Conservation (phyloP, 2,329 filamentous ascomycete genomes). For the Aureobasidium sp. region DNA sequence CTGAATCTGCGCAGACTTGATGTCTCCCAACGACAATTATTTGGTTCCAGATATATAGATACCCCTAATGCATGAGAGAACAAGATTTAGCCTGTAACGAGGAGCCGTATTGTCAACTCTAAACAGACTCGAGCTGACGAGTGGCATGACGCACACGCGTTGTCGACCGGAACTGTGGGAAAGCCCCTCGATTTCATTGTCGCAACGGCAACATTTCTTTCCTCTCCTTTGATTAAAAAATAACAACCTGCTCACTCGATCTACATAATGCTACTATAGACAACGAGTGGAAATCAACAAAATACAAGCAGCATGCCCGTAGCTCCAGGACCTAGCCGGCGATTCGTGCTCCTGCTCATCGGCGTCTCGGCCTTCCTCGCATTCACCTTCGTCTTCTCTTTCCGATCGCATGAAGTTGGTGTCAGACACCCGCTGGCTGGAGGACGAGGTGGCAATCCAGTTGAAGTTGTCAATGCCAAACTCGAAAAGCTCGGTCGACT, state of each 20-base stretch:
- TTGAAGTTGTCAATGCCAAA: constrained; percentile 17
- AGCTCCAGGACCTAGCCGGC: constrained; percentile 24
- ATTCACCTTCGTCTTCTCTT: constrained; percentile 54
- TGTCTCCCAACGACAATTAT: not conserved
- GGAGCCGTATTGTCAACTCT: not conserved
- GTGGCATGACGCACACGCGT: not conserved
- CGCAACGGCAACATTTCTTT: constrained; percentile 7
- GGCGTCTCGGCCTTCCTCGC: constrained; percentile 51
- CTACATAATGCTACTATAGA: not conserved
- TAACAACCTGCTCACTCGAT: not conserved
- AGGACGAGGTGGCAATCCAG: constrained; percentile 14
- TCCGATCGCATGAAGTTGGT: constrained; percentile 36
- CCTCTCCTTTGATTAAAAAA: not conserved
- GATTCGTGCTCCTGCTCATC: constrained; percentile 41
- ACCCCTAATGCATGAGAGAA: not conserved
- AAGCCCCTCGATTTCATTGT: constrained; percentile 10
- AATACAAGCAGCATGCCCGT: constrained; percentile 16
- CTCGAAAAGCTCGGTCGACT: constrained; percentile 12
- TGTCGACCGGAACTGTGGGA: not conserved
- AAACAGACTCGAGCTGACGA: not conserved
- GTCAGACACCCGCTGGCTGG: constrained; percentile 19
- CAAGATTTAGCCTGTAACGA: not conserved
- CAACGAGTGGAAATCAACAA: not conserved
- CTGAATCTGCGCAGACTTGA: not conserved
- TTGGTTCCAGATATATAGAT: not conserved